Conservation (phyloP, 176 grass and related monocot genomes). For the Lolium rigidum region DNA sequence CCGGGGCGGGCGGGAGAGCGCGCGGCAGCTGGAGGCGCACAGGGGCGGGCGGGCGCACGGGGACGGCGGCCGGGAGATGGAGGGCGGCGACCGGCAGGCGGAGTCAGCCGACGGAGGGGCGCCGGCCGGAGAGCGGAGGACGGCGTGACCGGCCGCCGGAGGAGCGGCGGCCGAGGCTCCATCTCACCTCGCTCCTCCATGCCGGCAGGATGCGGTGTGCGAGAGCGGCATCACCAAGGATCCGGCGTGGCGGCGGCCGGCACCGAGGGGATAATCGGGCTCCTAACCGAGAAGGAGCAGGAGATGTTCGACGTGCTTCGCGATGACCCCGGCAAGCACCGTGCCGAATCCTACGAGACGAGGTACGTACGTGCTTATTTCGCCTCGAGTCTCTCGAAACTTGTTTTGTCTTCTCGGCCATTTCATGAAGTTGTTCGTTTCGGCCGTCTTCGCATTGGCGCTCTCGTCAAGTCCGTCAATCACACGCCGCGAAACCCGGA, state of each 20-base stretch:
- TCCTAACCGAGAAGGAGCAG: conserved; percentile 67
- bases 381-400: neutral
- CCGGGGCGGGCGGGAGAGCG: no score
- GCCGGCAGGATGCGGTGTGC: conserved; percentile 47
- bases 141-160: no score
- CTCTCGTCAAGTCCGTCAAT: conserved; percentile 56
- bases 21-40: no score
- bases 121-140: no score
- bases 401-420: neutral
- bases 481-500: conserved; percentile 55
- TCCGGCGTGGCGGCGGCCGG: conserved; percentile 58
- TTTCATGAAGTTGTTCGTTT: neutral
- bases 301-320: conserved; percentile 61
- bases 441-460: conserved; percentile 48
- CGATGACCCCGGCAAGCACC: conserved; percentile 71
- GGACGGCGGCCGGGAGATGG: no score
- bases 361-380: conserved; percentile 42
- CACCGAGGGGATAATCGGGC: conserved; percentile 52
- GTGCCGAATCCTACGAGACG: conserved; percentile 67
- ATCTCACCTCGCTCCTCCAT: no score
- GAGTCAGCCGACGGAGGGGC: no score
- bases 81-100: no score
- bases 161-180: no score
- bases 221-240: conserved; percentile 65
- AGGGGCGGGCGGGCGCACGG: no score